Evolutionary conservation across 2,329 filamentous ascomycete species (phyloP).

Genomic region (Penicillium aurantiogriseum): DNA sequence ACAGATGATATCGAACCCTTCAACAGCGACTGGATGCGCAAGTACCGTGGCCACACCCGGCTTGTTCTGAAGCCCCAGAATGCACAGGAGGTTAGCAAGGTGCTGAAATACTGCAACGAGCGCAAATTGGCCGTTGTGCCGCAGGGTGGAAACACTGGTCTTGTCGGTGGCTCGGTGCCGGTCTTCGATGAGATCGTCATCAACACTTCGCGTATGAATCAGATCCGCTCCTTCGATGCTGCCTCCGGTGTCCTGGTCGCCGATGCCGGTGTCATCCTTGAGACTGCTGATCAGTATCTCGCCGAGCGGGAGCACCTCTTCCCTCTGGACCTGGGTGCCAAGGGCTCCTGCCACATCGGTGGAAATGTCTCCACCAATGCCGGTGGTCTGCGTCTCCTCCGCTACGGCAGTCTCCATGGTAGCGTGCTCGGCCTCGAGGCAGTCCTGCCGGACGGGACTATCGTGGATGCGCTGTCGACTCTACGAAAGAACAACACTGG

Average conservation of each 20-base stretch:
- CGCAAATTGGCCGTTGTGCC: conserved; percentile 89
- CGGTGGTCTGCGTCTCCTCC: conserved; percentile 80
- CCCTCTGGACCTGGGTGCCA: conserved; percentile 93
- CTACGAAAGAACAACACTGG: conserved; percentile 98
- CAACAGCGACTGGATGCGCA: conserved; percentile 99
- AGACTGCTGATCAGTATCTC: conserved; percentile 82
- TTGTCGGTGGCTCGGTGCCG: conserved; percentile 92
- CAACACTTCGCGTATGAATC: conserved; percentile 85
- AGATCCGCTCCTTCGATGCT: conserved; percentile 87
- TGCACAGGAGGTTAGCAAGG: conserved; percentile 84
- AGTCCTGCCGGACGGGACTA: conserved; percentile 87
- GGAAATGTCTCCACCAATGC: conserved; percentile 96
- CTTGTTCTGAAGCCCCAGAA: conserved; percentile 82
- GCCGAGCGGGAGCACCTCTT: conserved; percentile 84
- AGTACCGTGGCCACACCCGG: conserved; percentile 87
- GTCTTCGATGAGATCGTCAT: conserved; percentile 98
- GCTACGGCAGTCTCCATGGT: conserved; percentile 93
- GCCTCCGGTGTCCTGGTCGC: conserved; percentile 86
- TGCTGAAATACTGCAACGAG: conserved; percentile 93
- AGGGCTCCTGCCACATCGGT: conserved; percentile 94
- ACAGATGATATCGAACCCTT: conserved; percentile 82
- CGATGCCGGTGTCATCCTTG: conserved; percentile 88
- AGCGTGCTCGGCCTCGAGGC: conserved; percentile 90
- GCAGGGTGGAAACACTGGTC: conserved; percentile 93
- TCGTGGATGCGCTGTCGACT: conserved; percentile 82